A percentile compares a stretch with the other conserved stretches of the same genome.
These are phyloP conservation scores for Senna siamea DNA, from an alignment of 306 rosid genomes.

Conservation along the genomic window DNA sequence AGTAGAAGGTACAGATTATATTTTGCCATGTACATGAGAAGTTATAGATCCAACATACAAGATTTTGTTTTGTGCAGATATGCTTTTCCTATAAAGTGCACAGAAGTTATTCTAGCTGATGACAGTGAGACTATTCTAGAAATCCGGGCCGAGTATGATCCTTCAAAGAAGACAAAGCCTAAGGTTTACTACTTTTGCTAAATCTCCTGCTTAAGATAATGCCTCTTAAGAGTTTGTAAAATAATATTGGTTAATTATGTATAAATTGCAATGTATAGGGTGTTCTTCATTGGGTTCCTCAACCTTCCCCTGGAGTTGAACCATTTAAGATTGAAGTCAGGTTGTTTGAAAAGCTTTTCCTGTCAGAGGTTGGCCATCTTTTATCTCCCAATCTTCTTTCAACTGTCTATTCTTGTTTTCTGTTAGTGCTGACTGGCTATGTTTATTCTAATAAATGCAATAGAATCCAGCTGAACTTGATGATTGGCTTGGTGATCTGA, in stretches of 20 bases:
- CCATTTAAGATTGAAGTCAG: conserved; percentile 88
- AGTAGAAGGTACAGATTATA: conserved; percentile 29
- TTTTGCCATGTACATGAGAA: conserved; percentile 18
- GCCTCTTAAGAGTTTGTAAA: conserved; percentile 23
- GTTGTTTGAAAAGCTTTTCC: conserved; percentile 83
- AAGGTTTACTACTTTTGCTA: conserved; percentile 62
- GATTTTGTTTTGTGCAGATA: conserved; percentile 57
- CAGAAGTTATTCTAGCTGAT: conserved; percentile 81
- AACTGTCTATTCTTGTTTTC: conserved; percentile 5
- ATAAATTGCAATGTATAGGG: conserved; percentile 56
- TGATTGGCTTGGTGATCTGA: conserved; percentile 89
- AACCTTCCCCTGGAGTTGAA: conserved; percentile 82
- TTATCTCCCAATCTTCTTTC: not conserved
- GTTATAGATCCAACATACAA: conserved; percentile 12
- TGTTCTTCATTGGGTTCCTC: conserved; percentile 93
- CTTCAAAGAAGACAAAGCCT: conserved; percentile 91
- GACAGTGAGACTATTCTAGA: conserved; percentile 86
- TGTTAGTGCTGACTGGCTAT: conserved; percentile 20
- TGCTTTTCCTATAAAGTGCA: conserved; percentile 93
- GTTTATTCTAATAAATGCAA: conserved; percentile 27
- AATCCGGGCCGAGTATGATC: conserved; percentile 87
- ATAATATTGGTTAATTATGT: conserved; percentile 27
- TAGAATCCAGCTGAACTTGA: conserved; percentile 97
- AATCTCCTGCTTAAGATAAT: conserved; percentile 27
- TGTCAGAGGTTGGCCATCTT: conserved; percentile 72